These are phyloP conservation scores for Tuber melanosporum DNA, from an alignment of 495 filamentous ascomycete genomes.

Conservation along the genomic window DNA sequence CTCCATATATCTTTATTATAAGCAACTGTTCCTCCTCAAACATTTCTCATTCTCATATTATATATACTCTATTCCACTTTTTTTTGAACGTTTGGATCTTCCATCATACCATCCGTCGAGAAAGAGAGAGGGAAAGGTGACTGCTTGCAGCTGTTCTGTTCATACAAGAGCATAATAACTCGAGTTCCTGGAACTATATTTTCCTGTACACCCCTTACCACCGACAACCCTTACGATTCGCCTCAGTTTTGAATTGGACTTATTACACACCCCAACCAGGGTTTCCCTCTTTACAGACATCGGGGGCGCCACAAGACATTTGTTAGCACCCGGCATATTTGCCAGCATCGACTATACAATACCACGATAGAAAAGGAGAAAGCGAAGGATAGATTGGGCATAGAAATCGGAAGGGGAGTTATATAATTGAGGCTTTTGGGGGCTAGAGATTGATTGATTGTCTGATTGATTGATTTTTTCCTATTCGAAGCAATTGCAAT, in stretches of 20 bases:
- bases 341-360: not conserved
- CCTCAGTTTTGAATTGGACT: slow-evolving; percentile 3
- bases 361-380: not conserved
- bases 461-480: not conserved
- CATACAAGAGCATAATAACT: not conserved
- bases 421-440: not conserved
- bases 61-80: not conserved
- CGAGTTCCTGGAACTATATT: not conserved
- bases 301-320: not conserved
- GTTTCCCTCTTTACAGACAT: not conserved
- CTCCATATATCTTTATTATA: not conserved
- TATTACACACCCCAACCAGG: not conserved
- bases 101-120: not conserved
- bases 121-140: not conserved
- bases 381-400: not conserved
- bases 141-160: not conserved
- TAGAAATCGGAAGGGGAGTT: slow-evolving; percentile 2
- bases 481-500: not conserved
- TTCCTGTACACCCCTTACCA: not conserved
- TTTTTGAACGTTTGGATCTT: not conserved
- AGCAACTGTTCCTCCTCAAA: not conserved
- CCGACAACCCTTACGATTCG: not conserved
- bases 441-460: slow-evolving; percentile 2
- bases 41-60: not conserved
- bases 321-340: not conserved